A percentile compares a stretch with the other conserved stretches of the same genome.
These are phyloP conservation scores for Rhodotorula paludigena DNA, from an alignment of 768 basidiomycete species.

Conservation along the genomic window DNA sequence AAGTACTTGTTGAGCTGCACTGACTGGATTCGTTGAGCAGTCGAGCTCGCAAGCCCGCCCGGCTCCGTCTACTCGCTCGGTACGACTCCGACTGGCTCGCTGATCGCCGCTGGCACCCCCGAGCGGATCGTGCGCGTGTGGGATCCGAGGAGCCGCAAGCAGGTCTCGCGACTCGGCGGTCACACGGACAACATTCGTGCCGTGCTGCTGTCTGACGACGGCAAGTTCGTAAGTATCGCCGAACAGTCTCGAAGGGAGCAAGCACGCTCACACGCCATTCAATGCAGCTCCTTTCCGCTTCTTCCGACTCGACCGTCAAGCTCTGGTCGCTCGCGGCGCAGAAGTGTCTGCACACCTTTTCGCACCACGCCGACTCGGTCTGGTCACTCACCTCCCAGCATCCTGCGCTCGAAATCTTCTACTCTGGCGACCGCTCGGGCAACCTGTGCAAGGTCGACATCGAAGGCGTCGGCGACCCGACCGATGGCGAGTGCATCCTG, in stretches of 20 bases:
- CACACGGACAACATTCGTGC: constrained; percentile 96
- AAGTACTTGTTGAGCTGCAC: constrained; percentile 41
- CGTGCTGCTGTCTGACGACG: constrained; percentile 81
- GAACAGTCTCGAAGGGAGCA: constrained; percentile 45
- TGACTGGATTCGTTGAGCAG: constrained; percentile 40
- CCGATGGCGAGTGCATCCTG: constrained; percentile 82
- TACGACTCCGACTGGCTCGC: constrained; percentile 69
- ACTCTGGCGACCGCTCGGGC: constrained; percentile 91
- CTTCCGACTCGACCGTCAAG: constrained; percentile 66
- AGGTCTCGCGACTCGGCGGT: constrained; percentile 74
- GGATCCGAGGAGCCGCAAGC: constrained; percentile 82
- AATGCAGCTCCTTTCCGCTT: constrained; percentile 35
- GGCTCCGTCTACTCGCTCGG: constrained; percentile 70
- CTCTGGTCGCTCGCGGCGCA: constrained; percentile 87
- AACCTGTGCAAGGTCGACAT: constrained; percentile 86
- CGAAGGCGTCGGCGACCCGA: constrained; percentile 69
- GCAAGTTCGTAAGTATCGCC: constrained; percentile 66
- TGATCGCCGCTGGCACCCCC: constrained; percentile 83
- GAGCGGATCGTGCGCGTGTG: constrained; percentile 85
- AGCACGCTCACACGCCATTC: neutral
- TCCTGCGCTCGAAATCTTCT: constrained; percentile 79
- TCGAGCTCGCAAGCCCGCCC: constrained; percentile 59
- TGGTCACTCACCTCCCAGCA: constrained; percentile 89
- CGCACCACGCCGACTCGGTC: constrained; percentile 74
- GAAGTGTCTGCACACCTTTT: constrained; percentile 90